Evolutionary conservation across 441 rosid genomes (phyloP).

Genomic region (Erodium texanum): DNA sequence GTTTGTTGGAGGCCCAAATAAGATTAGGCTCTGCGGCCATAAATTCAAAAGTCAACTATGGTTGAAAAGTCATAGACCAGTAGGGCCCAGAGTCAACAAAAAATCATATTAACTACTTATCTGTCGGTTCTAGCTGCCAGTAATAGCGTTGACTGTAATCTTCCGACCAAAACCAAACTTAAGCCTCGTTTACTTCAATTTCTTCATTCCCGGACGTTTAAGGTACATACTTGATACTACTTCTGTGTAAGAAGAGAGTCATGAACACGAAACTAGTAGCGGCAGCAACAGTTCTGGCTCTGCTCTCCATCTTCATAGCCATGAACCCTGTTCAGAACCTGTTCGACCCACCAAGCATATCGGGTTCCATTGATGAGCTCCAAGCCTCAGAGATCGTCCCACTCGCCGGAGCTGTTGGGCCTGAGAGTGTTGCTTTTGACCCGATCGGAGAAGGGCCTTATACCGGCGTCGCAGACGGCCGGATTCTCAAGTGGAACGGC

Average conservation of each 20-base stretch:
- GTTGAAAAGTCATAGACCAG: background rate
- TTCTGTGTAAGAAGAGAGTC: background rate
- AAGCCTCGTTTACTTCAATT: too few species aligned
- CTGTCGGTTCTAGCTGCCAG: background rate
- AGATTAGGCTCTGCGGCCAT: too few species aligned
- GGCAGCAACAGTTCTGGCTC: background rate
- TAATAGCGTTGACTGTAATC: background rate
- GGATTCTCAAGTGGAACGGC: slow-evolving; percentile 61
- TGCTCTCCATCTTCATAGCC: background rate
- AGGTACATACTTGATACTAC: background rate
- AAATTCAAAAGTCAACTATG: background rate
- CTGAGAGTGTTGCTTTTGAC: slow-evolving; percentile 69
- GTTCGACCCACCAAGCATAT: background rate
- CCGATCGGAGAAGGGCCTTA: slow-evolving; percentile 58
- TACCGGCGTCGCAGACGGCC: slow-evolving; percentile 57
- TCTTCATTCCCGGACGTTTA: too few species aligned
- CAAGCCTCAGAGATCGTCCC: background rate
- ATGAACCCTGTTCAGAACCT: background rate
- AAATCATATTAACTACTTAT: background rate
- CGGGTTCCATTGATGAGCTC: background rate
- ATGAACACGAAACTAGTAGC: background rate
- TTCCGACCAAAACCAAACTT: background rate
- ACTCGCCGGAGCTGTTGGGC: slow-evolving; percentile 30
- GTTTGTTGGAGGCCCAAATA: too few species aligned
- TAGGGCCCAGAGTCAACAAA: background rate